Conservation (phyloP, 1,284 basidiomycete genomes). For the Somion occarium region DNA sequence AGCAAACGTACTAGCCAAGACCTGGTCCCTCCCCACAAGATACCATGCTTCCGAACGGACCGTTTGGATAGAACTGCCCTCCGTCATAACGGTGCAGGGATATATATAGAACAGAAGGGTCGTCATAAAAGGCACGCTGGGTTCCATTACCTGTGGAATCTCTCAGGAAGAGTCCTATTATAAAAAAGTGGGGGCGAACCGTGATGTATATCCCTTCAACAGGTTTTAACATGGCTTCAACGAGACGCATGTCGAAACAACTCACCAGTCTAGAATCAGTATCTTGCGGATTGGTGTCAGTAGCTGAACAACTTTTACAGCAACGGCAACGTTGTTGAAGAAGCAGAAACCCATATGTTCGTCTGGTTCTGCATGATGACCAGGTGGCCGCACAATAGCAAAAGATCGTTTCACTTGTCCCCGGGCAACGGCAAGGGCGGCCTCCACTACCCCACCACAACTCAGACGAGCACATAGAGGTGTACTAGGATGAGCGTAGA, state of each 20-base stretch:
- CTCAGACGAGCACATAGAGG: constrained; percentile 84
- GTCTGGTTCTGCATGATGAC: constrained; percentile 97
- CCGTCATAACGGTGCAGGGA: constrained; percentile 95
- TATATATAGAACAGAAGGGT: constrained; percentile 90
- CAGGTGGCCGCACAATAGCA: constrained; percentile 95
- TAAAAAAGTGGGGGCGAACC: constrained; percentile 43
- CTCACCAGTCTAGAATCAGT: constrained; percentile 93
- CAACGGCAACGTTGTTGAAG: constrained; percentile 98
- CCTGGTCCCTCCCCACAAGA: constrained; percentile 84
- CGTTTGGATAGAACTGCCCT: constrained; percentile 89
- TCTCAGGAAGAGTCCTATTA: background rate
- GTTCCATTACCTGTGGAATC: constrained; percentile 79
- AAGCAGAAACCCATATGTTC: constrained; percentile 99
- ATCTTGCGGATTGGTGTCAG: constrained; percentile 71
- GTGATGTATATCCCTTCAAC: constrained; percentile 91
- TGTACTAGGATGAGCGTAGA: constrained; percentile 89
- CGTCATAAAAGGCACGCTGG: constrained; percentile 91
- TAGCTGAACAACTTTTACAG: constrained; percentile 75
- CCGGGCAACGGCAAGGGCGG: constrained; percentile 82
- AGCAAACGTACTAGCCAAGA: constrained; percentile 59
- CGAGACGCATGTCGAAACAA: constrained; percentile 10
- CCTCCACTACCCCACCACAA: constrained; percentile 93
- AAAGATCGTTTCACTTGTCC: constrained; percentile 84
- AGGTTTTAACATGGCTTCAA: too few relatives aligned
- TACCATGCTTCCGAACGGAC: constrained; percentile 82